These are phyloP conservation scores for Venturia carpophila DNA, from an alignment of 2,329 filamentous ascomycete species.

Conservation along the genomic window DNA sequence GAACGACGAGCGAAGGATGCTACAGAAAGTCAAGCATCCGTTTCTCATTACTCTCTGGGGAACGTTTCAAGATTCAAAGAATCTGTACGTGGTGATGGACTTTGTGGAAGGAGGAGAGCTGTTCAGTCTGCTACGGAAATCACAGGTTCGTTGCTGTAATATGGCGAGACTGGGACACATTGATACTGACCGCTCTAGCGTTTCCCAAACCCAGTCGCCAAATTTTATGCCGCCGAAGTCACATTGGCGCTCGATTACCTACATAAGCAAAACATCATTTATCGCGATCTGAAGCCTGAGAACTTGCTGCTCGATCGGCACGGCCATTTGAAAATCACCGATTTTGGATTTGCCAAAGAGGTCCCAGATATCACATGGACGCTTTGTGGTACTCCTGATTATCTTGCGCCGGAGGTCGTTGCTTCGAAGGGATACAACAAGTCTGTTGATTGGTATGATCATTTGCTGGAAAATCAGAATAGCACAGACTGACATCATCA, in stretches of 20 bases:
- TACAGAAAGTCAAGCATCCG: conserved; percentile 93
- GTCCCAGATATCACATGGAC: conserved; percentile 99
- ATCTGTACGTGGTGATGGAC: conserved; percentile 99
- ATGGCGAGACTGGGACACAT: neutral
- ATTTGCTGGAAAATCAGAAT: conserved; percentile 13
- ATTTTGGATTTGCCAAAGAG: conserved; percentile 97
- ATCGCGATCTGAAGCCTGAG: conserved; percentile 93
- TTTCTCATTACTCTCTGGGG: conserved; percentile 98
- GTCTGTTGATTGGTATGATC: conserved; percentile 87
- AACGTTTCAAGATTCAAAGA: conserved; percentile 91
- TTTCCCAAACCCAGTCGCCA: conserved; percentile 96
- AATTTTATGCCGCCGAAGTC: conserved; percentile 97
- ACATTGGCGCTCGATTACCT: conserved; percentile 92
- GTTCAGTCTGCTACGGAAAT: conserved; percentile 91
- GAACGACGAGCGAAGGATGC: conserved; percentile 93
- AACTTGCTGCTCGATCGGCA: conserved; percentile 87
- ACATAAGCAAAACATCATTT: conserved; percentile 92
- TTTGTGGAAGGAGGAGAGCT: conserved; percentile 98
- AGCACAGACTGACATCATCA: conserved; percentile 16
- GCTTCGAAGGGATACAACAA: conserved; percentile 99
- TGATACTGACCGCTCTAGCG: conserved; percentile 51
- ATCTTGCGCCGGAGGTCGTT: conserved; percentile 96
- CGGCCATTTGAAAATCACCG: conserved; percentile 92
- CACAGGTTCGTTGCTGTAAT: conserved; percentile 56
- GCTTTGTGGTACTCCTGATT: conserved; percentile 93